A percentile compares a stretch with the other conserved stretches of the same genome.
phyloP scores from a whole-genome alignment of 202 grass and related monocot species.

The Schoenoplectus triqueter region DNA sequence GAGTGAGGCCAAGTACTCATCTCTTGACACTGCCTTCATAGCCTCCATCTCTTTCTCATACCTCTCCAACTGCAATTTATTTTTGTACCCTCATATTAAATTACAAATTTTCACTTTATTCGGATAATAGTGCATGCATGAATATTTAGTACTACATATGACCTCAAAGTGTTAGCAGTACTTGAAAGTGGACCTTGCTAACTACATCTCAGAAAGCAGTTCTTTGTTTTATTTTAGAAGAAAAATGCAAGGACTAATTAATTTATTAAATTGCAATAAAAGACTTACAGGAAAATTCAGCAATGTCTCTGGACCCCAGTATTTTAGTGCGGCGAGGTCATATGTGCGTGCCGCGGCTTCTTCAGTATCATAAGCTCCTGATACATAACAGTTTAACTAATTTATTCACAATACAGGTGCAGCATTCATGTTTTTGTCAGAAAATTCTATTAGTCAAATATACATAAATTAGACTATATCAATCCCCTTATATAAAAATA shows the following conservation, averaged over 20 bases:
- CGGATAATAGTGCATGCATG: not conserved
- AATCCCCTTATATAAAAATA: too few relatives aligned
- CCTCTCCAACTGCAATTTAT: constrained; percentile 55
- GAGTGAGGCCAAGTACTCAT: constrained; percentile 87
- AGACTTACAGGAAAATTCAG: constrained; percentile 81
- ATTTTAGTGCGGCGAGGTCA: constrained; percentile 89
- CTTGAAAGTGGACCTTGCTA: not conserved
- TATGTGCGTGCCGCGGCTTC: constrained; percentile 75
- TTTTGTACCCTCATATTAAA: constrained; percentile 18
- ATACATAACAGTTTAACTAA: not conserved
- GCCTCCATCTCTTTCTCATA: constrained; percentile 63
- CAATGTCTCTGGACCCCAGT: constrained; percentile 67
- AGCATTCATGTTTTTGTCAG: constrained; percentile 7
- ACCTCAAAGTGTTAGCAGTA: not conserved
- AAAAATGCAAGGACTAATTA: not conserved
- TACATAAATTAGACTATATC: too few relatives aligned
- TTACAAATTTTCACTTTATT: not conserved
- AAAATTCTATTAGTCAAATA: not conserved
- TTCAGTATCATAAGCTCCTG: constrained; percentile 93
- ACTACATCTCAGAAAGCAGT: not conserved
- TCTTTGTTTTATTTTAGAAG: not conserved
- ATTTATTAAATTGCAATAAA: not conserved
- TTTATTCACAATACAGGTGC: constrained; percentile 11
- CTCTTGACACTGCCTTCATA: constrained; percentile 70
- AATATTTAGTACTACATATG: not conserved